Evolutionary conservation across 2,329 filamentous ascomycete species (phyloP).

Genomic region (Trichoderma sp.): DNA sequence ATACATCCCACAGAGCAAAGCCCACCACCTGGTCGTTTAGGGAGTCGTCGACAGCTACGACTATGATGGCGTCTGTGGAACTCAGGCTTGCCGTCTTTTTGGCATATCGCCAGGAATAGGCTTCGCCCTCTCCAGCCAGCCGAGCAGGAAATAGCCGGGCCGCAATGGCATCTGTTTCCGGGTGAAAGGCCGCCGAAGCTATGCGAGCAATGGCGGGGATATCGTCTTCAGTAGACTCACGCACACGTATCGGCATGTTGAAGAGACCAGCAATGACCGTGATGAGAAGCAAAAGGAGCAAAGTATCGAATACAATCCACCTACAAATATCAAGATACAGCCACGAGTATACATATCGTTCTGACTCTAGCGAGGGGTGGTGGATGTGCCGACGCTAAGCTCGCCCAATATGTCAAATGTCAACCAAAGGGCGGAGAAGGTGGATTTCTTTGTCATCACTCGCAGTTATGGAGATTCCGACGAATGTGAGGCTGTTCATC

Average conservation of each 20-base stretch:
- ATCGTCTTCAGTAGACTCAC: conserved; percentile 30
- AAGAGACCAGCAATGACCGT: neutral
- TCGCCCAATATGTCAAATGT: conserved; percentile 15
- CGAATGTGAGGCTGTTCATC: neutral
- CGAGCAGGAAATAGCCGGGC: conserved; percentile 24
- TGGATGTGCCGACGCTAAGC: neutral
- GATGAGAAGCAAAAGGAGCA: neutral
- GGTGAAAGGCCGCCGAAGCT: conserved; percentile 29
- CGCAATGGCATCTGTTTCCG: conserved; percentile 23
- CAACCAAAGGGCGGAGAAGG: conserved; percentile 15
- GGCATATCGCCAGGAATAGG: conserved; percentile 22
- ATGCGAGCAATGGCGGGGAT: conserved; percentile 30
- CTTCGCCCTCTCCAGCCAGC: conserved; percentile 21
- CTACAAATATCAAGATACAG: neutral
- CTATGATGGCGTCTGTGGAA: conserved; percentile 21
- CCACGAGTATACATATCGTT: neutral
- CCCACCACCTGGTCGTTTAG: conserved; percentile 24
- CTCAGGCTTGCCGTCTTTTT: conserved; percentile 23
- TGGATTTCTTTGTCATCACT: neutral
- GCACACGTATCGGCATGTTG: conserved; percentile 30
- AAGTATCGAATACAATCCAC: neutral
- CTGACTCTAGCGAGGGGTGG: neutral
- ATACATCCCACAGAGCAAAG: conserved; percentile 27
- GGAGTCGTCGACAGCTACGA: conserved; percentile 26
- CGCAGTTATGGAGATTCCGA: neutral